Evolutionary conservation across 345 rosid genomes (phyloP), one percentile per base, ranked within the genome.

Genomic region (Brassica carinata): DNA sequence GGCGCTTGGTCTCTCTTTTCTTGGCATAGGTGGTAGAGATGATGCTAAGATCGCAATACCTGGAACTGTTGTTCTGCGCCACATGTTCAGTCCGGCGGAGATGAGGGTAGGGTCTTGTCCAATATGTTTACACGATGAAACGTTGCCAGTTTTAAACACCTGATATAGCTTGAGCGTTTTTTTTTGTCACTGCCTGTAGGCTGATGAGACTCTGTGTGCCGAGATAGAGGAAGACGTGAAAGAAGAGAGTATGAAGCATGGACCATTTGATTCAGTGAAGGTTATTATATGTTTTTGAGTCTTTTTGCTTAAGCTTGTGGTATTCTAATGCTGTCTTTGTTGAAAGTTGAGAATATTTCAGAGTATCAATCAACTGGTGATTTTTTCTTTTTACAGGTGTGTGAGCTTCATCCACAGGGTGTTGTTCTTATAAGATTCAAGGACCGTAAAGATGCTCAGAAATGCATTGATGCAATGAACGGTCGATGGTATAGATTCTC

Each of bases 391-490:
- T 67, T 71, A 62, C 88, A 96, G 98, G 95, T 94, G 14, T 96
- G 96, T 63, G 97, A 88, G 85, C 87, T 88, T 58, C 90, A 94
- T 81, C 99, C 97, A 7, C 94, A 91, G 61, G 98, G 99, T 17
- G 98, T 96, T 76, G 92, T 96, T 80, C 84, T 96, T 79, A 88
- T 94, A 69, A 92, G 81, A 84, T 96, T 83, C 71, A 94, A 92
- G 87, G 99, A 96, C 81, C 84, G 94, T 77, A 91, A 83, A 74
- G 97, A 94, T 80, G 98, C 97, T 31, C 88, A 82, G 76, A 94
- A 89, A 84, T 96, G 99, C 84, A 86, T 96, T 76, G 94, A 96
- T 38, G 73, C 90, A 88, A 96, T 94, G 97, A 87, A 91, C 45
- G 97, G 97, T 75, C 90, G 98, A 84, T 94, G 99, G 99, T 94